Conservation (phyloP, 2,329 filamentous ascomycete genomes). For the Cyphellophora europaea region DNA sequence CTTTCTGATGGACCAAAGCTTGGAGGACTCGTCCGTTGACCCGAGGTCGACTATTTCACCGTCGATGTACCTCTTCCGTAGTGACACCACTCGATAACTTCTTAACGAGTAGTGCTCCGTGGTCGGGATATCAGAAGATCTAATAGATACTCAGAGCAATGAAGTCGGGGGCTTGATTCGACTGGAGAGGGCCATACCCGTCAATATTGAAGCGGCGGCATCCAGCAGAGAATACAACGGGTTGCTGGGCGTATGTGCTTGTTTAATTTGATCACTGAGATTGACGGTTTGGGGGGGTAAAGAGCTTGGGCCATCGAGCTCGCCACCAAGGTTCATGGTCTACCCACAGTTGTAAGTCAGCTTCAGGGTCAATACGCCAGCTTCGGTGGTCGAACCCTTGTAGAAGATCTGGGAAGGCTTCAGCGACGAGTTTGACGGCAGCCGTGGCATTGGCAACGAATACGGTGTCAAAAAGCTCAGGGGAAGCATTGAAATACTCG, state of each 20-base stretch:
- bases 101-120: slow-evolving; percentile 52
- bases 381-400: slow-evolving; percentile 51
- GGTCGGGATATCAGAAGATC: slow-evolving; percentile 57
- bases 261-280: background rate
- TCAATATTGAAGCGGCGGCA: slow-evolving; percentile 57
- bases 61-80: slow-evolving; percentile 58
- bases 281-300: background rate
- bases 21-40: no score
- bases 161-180: slow-evolving; percentile 51
- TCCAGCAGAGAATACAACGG: slow-evolving; percentile 48
- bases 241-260: background rate
- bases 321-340: slow-evolving; percentile 51
- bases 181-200: slow-evolving; percentile 44
- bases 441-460: slow-evolving; percentile 93
- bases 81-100: slow-evolving; percentile 47
- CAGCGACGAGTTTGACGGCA: slow-evolving; percentile 74
- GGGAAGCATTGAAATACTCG: slow-evolving; percentile 69
- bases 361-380: slow-evolving; percentile 55
- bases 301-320: slow-evolving; percentile 28
- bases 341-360: slow-evolving; percentile 63
- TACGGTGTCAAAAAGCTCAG: slow-evolving; percentile 71
- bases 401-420: slow-evolving; percentile 55
- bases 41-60: slow-evolving; percentile 70
- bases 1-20: no score
- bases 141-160: slow-evolving; percentile 55